Base-by-base conservation (phyloP, 1,284 basidiomycete genomes). In the Rhodotorula sp. region DNA sequence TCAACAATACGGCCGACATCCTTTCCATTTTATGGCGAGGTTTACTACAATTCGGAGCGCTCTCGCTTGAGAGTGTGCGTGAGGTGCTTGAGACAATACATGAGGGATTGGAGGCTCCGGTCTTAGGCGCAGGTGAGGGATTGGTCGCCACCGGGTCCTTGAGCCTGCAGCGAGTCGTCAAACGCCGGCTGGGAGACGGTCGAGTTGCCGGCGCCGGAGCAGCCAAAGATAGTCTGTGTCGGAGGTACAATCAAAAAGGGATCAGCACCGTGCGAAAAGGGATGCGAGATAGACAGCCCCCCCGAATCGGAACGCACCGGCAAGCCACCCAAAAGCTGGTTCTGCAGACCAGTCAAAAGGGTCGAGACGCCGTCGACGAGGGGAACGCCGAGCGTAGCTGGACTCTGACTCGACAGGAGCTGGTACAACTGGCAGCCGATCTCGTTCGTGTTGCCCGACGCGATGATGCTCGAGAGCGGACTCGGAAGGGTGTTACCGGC, bases 101-200 rank as follows among this genome's bases (percentile, higher is more conserved):
- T 10, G 38, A 12, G 38, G 12, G 38, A 12, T 1, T 43, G 38
- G 38, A 43, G 38, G 38, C 10, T n/a, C 54, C 18, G 5, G 52
- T 7, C 31, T 43, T 49, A 62, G 19, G 34, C 31, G 23, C 60
- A 62, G 15, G 49, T 50, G 31, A 34, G 16, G 18, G n/a, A 16
- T 54, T 56, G 52, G 19, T 47, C 62, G 45, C 62, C 62, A 18
- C 54, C 62, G 43, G 52, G 10, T 28, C 54, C 54, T 1, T 45
- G 21, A 16, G 43, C 52, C 54, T 64, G 62, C 43, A 64, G 45
- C 26, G 62, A 64, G 45, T 47, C 45, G 62, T 64, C 62, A 45
- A 43, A 23, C 12, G 34, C 28, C 60, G 50, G 16, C 1, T 38
- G 55, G 6, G 26, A 5, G 18, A 26, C 43, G 19, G 47, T 19